Percentiles rank a stretch among this genome's conserved stretches.
These are phyloP conservation scores for Candida awuae DNA, from an alignment of 805 yeast genomes.

Conservation along the genomic window DNA sequence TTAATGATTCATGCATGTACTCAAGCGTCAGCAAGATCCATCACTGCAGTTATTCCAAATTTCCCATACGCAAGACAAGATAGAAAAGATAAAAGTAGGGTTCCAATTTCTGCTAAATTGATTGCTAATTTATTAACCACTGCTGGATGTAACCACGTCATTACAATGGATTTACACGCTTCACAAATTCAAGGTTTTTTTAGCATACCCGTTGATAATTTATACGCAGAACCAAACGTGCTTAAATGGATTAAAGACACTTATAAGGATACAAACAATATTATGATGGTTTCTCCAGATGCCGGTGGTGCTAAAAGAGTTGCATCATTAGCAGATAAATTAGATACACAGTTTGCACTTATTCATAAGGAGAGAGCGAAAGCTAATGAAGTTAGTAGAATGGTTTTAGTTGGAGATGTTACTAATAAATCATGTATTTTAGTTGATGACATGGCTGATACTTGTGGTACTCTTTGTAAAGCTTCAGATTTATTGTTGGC, in stretches of 20 bases:
- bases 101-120: constrained; percentile 92
- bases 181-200: constrained; percentile 97
- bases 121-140: constrained; percentile 87
- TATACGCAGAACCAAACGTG: constrained; percentile 91
- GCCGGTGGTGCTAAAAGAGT: constrained; percentile 99
- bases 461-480: constrained; percentile 93
- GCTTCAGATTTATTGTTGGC: constrained; percentile 83
- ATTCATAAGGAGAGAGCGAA: constrained; percentile 93
- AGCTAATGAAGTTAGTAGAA: constrained; percentile 89
- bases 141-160: constrained; percentile 92
- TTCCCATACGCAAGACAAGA: constrained; percentile 98
- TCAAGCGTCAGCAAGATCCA: constrained; percentile 89
- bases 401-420: constrained; percentile 97
- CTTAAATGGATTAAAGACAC: constrained; percentile 70
- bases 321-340: constrained; percentile 84
- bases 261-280: constrained; percentile 38
- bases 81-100: constrained; percentile 90
- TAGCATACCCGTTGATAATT: constrained; percentile 89
- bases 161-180: constrained; percentile 95
- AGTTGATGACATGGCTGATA: constrained; percentile 97
- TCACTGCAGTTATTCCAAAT: constrained; percentile 91
- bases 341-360: constrained; percentile 88
- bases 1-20: constrained; percentile 91
- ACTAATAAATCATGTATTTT: constrained; percentile 71
- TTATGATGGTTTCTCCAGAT: constrained; percentile 90